Conservation (phyloP, 176 grass and related monocot species). For the Zizania latifolia region DNA sequence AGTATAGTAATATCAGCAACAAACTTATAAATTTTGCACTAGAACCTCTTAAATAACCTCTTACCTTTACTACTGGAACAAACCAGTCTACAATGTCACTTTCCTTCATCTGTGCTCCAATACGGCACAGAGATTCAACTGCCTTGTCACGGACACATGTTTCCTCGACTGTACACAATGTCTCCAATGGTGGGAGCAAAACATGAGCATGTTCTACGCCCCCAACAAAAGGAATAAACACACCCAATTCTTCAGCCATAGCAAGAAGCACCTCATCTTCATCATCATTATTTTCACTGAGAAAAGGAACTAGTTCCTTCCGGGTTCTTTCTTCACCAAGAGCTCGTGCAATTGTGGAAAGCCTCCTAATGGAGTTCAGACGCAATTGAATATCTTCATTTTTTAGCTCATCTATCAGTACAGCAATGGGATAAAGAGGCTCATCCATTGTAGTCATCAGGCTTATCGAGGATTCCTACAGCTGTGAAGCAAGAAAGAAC, state of each 20-base stretch:
- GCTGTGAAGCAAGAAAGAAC: not conserved
- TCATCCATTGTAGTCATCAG: constrained; percentile 78
- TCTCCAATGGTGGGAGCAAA: constrained; percentile 80
- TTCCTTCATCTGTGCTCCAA: constrained; percentile 94
- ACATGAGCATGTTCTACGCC: constrained; percentile 82
- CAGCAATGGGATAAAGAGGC: constrained; percentile 82
- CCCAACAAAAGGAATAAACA: constrained; percentile 93
- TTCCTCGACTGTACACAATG: constrained; percentile 85
- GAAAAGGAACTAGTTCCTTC: constrained; percentile 92
- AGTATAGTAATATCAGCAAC: not conserved
- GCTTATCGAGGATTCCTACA: constrained; percentile 21
- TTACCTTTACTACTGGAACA: constrained; percentile 68
- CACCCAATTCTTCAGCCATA: constrained; percentile 94
- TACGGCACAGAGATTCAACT: constrained; percentile 81
- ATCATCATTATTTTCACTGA: constrained; percentile 95
- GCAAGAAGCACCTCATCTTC: constrained; percentile 97
- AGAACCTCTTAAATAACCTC: not conserved
- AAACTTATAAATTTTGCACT: not conserved
- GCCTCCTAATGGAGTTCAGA: constrained; percentile 81
- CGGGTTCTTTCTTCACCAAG: constrained; percentile 90
- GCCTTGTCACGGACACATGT: constrained; percentile 95
- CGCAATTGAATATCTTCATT: constrained; percentile 96
- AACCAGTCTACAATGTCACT: constrained; percentile 80
- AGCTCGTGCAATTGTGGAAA: constrained; percentile 87
- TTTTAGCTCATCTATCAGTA: constrained; percentile 92